Conservation (phyloP, 129 eudicot genomes). For the Pulicaria dysenterica region DNA sequence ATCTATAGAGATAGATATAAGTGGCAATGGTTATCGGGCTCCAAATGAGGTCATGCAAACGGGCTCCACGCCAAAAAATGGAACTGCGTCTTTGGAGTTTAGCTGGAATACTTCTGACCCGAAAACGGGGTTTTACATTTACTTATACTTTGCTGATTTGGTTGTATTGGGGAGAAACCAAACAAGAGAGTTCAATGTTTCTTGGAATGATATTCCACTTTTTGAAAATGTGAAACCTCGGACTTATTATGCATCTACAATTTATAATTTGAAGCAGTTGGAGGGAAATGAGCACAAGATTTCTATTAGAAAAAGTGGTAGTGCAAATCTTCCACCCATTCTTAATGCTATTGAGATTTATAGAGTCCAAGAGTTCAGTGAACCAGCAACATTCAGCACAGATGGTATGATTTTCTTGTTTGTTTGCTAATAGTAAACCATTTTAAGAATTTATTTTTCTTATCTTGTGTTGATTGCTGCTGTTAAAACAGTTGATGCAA, state of each 20-base stretch:
- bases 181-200: slow-evolving; percentile 36
- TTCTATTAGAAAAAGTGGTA: slow-evolving; percentile 22
- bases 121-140: slow-evolving; percentile 25
- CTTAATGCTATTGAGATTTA: slow-evolving; percentile 43
- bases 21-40: slow-evolving; percentile 39
- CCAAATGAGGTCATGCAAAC: slow-evolving; percentile 40
- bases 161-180: slow-evolving; percentile 22
- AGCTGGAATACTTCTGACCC: slow-evolving; percentile 33
- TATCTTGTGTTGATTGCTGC: slow-evolving; percentile 7
- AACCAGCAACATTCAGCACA: slow-evolving; percentile 11
- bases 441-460: neutral
- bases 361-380: slow-evolving; percentile 21
- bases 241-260: slow-evolving; percentile 14
- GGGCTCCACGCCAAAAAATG: slow-evolving; percentile 31
- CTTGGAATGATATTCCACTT: slow-evolving; percentile 37
- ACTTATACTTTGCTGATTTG: slow-evolving; percentile 41
- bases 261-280: slow-evolving; percentile 26
- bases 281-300: slow-evolving; percentile 33
- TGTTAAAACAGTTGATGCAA: slow-evolving; percentile 30
- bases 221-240: slow-evolving; percentile 40
- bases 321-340: slow-evolving; percentile 24
- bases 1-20: slow-evolving; percentile 28
- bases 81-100: slow-evolving; percentile 31
- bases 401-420: slow-evolving; percentile 28
- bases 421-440: neutral